These are phyloP conservation scores for Colletotrichum tofieldiae DNA, from an alignment of 2,329 filamentous ascomycete genomes.

Conservation along the genomic window DNA sequence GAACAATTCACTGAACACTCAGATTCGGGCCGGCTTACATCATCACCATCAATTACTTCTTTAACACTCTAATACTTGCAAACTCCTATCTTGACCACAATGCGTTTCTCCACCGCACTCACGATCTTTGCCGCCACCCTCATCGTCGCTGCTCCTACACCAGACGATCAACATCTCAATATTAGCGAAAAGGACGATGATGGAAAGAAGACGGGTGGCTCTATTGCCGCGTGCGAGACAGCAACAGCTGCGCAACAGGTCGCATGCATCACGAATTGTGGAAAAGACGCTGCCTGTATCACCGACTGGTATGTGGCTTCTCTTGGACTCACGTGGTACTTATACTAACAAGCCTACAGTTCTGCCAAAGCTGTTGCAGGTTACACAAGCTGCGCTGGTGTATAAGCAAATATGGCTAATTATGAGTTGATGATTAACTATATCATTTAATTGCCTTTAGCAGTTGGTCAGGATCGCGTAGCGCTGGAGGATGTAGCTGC, in stretches of 20 bases:
- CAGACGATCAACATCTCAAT: background rate
- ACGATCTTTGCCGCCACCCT: background rate
- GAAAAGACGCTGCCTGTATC: background rate
- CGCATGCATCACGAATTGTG: background rate
- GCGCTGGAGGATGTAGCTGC: too few species aligned
- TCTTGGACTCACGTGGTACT: too few species aligned
- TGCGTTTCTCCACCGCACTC: slow-evolving; percentile 10
- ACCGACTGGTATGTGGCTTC: background rate
- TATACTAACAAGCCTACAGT: background rate
- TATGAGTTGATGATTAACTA: too few species aligned
- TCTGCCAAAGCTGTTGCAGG: background rate
- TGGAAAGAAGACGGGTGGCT: background rate
- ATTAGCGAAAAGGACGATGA: background rate
- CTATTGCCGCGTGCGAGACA: background rate
- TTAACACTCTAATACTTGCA: background rate
- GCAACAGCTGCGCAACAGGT: background rate
- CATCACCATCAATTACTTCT: background rate
- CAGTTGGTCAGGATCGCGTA: background rate
- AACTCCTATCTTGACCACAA: background rate
- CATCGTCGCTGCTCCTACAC: background rate
- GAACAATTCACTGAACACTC: background rate
- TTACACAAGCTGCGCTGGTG: background rate
- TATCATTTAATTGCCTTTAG: too few species aligned
- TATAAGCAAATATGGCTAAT: too few species aligned
- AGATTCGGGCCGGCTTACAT: background rate